phyloP scores from a whole-genome alignment of 2,329 filamentous ascomycete species.

The Sporothrix inflata region DNA sequence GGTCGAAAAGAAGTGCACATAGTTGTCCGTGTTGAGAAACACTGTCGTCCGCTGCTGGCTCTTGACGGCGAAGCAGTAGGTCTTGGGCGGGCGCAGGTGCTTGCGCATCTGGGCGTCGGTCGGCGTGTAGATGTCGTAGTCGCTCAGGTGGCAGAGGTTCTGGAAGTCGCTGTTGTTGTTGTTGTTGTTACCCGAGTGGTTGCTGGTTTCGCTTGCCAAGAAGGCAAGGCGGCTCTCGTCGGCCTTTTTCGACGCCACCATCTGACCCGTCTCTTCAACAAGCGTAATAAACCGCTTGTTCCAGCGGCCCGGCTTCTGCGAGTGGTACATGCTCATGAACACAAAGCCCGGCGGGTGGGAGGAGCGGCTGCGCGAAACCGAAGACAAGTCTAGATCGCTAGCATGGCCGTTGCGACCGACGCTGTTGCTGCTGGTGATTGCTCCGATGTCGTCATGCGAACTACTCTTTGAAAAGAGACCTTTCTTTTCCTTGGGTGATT shows the following conservation, averaged over 20 bases:
- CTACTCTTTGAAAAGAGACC: constrained; percentile 1
- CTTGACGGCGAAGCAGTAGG: constrained; percentile 84
- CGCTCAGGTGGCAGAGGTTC: constrained; percentile 81
- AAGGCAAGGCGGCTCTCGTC: constrained; percentile 50
- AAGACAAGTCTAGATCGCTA: constrained; percentile 65
- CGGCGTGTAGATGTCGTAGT: constrained; percentile 88
- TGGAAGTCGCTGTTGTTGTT: constrained; percentile 41
- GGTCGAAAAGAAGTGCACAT: constrained; percentile 88
- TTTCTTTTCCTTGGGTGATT: constrained; percentile 5
- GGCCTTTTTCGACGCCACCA: constrained; percentile 69
- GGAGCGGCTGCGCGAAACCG: constrained; percentile 58
- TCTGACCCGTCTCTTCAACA: constrained; percentile 69
- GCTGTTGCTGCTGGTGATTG: background rate
- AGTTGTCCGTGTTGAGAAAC: constrained; percentile 81
- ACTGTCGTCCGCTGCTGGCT: constrained; percentile 86
- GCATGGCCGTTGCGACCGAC: constrained; percentile 38
- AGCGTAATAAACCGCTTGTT: constrained; percentile 80
- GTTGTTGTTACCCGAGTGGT: background rate
- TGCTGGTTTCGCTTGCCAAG: constrained; percentile 17
- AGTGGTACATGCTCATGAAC: constrained; percentile 73
- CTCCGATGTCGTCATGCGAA: background rate
- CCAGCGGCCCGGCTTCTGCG: constrained; percentile 83
- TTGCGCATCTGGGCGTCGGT: constrained; percentile 69
- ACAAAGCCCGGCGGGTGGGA: constrained; percentile 67
- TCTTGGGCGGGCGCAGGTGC: constrained; percentile 80